Percentiles rank a stretch among this genome's conserved stretches.
phyloP scores from a whole-genome alignment of 495 filamentous ascomycete genomes.

The Evernia prunastri region DNA sequence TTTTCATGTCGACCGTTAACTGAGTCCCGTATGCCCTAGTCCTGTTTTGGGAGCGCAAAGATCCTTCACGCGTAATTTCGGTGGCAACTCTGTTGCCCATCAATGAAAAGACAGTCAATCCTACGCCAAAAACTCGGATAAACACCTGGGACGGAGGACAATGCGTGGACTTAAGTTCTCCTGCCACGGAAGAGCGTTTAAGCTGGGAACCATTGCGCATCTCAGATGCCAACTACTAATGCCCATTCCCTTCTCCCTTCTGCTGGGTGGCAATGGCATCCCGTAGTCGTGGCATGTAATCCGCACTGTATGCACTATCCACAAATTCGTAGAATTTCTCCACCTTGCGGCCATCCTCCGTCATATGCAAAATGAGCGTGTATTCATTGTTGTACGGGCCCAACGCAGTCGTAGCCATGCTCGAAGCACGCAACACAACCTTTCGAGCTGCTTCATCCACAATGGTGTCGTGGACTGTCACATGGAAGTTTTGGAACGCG shows the following conservation, averaged over 20 bases:
- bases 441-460: slow-evolving; percentile 4
- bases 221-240: too few relatives aligned
- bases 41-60: too few relatives aligned
- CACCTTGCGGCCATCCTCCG: slow-evolving; percentile 28
- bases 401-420: slow-evolving; percentile 24
- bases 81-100: too few relatives aligned
- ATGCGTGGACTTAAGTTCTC: too few relatives aligned
- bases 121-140: too few relatives aligned
- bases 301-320: slow-evolving; percentile 28
- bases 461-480: background rate
- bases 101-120: too few relatives aligned
- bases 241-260: background rate
- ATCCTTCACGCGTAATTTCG: too few relatives aligned
- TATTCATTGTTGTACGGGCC: slow-evolving; percentile 35
- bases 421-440: slow-evolving; percentile 27
- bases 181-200: too few relatives aligned
- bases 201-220: too few relatives aligned
- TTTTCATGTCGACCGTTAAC: too few relatives aligned
- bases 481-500: background rate
- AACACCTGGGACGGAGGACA: too few relatives aligned
- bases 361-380: slow-evolving; percentile 29
- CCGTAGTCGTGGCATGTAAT: background rate
- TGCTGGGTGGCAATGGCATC: slow-evolving; percentile 1
- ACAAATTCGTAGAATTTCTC: slow-evolving; percentile 30
- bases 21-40: too few relatives aligned